Base-by-base conservation (phyloP, 805 yeast genomes). In the Cyberlindnera euphorbiae region DNA sequence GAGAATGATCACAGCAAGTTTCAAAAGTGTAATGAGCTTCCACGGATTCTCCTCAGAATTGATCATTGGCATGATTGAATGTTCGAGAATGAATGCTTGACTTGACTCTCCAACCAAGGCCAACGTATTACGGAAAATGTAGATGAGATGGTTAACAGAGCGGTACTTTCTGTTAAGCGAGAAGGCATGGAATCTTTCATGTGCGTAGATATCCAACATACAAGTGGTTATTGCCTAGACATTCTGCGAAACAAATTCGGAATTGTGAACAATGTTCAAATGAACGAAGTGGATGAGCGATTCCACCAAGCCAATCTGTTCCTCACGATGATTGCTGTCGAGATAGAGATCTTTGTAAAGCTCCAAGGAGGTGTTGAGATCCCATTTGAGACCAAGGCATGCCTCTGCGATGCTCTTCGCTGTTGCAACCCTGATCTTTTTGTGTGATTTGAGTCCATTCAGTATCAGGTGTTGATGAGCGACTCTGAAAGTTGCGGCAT, bases 371-470 rank as follows among this genome's bases (percentile, higher is more conserved):
- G 49, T 37, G 9, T 33, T 44, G 30, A 57, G 45, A 31, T 46
- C 43, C 34, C 58, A 59, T 1, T 38, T 15, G 3, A 28, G 32
- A 2, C 8, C 9, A 2, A 33, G n/a, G 12, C 67, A 28, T 1
- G 63, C 45, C 28, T 66, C 68, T 0, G 68, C 64, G 9, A 66
- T 19, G 1, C 60, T 36, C 26, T 53, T 59, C 1, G 68, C 64
- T 0, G 66, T 53, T 3, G 38, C 18, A 8, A 38, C 26, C 38
- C 60, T 45, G 6, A 52, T 39, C 26, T 33, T 34, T 31, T 35
- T 45, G 32, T 56, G 44, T 21, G 18, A 18, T 19, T 32, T 30
- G n/a, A 36, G 56, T 32, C 37, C 64, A 33, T 7, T 29, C 29
- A 40, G 55, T 47, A 44, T 28, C 1, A 19, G 6, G 2, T 35